Evolutionary conservation across 164 flowering plant genomes (phyloP).

Genomic region (Magnolia kwangsiensis): DNA sequence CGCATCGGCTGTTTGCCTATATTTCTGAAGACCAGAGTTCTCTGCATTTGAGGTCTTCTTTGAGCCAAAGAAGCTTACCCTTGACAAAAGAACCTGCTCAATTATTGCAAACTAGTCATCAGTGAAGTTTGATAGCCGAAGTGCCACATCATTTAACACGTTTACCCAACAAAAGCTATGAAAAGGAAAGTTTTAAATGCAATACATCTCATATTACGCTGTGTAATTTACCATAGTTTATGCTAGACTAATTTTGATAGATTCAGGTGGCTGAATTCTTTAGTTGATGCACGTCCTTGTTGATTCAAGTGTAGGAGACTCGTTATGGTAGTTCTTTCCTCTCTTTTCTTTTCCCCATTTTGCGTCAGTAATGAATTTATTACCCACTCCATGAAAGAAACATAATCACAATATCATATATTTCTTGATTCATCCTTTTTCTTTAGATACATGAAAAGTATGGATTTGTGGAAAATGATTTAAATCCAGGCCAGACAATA

Average conservation of each 20-base stretch:
- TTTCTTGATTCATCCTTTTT: background rate
- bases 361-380: too few relatives aligned
- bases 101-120: constrained; percentile 12
- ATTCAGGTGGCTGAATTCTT: too few relatives aligned
- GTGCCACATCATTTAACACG: constrained; percentile 3
- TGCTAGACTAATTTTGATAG: too few relatives aligned
- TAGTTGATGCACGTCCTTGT: too few relatives aligned
- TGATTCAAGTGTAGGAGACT: too few relatives aligned
- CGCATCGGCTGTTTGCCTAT: constrained; percentile 83
- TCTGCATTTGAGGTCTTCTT: constrained; percentile 35
- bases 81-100: constrained; percentile 76
- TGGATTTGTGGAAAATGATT: background rate
- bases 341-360: background rate
- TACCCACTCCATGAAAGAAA: too few relatives aligned
- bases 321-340: background rate
- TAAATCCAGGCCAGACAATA: too few relatives aligned
- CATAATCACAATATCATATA: too few relatives aligned
- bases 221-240: background rate
- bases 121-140: background rate
- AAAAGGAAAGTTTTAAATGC: too few relatives aligned
- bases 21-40: constrained; percentile 44
- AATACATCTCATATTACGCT: background rate
- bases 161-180: background rate
- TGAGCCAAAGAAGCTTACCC: constrained; percentile 62
- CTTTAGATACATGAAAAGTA: background rate